Base-by-base conservation (phyloP, 2,329 filamentous ascomycete genomes). In the Nemania abortiva region DNA sequence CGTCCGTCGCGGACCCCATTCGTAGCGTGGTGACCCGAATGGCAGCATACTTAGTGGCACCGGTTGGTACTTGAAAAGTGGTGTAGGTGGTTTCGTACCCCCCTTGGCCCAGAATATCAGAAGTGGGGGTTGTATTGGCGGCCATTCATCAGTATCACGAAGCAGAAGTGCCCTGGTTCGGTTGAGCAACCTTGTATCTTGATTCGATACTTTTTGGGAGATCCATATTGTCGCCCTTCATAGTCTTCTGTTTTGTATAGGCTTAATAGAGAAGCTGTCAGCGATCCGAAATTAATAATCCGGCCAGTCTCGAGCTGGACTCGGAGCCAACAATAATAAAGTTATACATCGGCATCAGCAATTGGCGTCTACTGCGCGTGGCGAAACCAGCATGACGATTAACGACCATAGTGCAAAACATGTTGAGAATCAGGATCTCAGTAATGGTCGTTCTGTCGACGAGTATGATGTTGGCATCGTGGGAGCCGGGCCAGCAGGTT, bases 401-500 rank as follows among this genome's bases (percentile, higher is more conserved):
- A 24, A 13, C 15, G 31, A 55, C 37, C 1, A 2, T 47, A 39
- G n/a, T 20, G 11, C n/a, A 4, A 42, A 18, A 13, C 1, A 42
- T n/a, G 7, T 18, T 6, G 60, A 59, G 24, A 15, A 18, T 15
- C 29, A 37, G 24, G n/a, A 15, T 37, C 24, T 31, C 7, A 20
- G 45, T 49, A 5, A 54, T 37, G n/a, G n/a, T 34, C 24, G 27
- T 27, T 20, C 47, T 9, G 3, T 34, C 3, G 42, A 52, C 10
- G 22, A 62, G 31, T 73, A 71, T 62, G 75, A 77, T 45, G 85
- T 86, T 37, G 85, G 85, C 72, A 82, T 88, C 60, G 84, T 88
- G 63, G 86, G 86, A 68, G 86, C 86, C 59, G 86, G 86, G 15
- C 86, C 86, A 2, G 85, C 86, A 15, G 86, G 86, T 66, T 80